Percentiles rank a stretch among this genome's conserved stretches.
Evolutionary conservation across 257 asterid genomes (phyloP).

Genomic region (Nicotiana otophora): DNA sequence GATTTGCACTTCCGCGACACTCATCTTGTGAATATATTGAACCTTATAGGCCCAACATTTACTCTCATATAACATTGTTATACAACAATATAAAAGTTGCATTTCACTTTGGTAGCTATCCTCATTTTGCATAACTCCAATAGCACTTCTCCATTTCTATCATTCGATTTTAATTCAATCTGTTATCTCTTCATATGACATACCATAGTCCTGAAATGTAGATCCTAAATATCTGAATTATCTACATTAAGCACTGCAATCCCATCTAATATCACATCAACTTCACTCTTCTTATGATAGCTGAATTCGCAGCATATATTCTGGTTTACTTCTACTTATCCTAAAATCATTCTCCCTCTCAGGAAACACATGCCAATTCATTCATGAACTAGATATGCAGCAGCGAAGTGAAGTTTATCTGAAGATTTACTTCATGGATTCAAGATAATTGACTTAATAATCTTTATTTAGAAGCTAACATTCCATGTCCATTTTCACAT

Average conservation of each 20-base stretch:
- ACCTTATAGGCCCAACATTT: neutral
- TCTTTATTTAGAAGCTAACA: neutral
- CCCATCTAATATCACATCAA: neutral
- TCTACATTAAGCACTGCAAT: neutral
- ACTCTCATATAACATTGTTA: neutral
- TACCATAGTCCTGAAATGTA: neutral
- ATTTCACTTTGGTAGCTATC: neutral
- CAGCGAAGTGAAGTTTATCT: neutral
- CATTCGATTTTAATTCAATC: neutral
- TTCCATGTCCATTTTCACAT: neutral
- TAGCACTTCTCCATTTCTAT: neutral
- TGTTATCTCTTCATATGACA: neutral
- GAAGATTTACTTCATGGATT: neutral
- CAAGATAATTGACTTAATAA: neutral
- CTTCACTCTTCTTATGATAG: neutral
- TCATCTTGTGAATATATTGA: neutral
- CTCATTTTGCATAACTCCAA: neutral
- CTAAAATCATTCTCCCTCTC: neutral
- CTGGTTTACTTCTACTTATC: neutral
- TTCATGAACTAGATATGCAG: neutral
- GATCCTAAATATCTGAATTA: neutral
- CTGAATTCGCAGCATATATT: neutral
- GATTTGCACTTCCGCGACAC: neutral
- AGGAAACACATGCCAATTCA: neutral
- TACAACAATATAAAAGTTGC: neutral